Evolutionary conservation across 2,329 filamentous ascomycete species (phyloP).

Genomic region (Colletotrichum sidae): DNA sequence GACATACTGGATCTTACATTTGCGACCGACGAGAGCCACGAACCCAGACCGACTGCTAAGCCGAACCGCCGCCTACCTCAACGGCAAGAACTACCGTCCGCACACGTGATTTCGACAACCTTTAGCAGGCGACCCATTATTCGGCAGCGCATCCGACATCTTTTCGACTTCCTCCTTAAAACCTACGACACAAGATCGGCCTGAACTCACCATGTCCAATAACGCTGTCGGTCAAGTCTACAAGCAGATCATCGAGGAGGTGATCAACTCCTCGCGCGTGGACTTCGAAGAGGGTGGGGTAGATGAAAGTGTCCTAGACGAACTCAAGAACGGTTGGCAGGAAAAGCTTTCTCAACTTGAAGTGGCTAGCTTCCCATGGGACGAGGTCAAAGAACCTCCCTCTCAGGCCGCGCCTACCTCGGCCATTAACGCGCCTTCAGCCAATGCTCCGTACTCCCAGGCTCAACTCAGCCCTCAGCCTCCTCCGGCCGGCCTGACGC

Average conservation of each 20-base stretch:
- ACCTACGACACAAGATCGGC: neutral
- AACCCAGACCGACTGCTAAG: neutral
- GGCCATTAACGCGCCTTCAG: slow-evolving; percentile 40
- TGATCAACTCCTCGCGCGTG: slow-evolving; percentile 90
- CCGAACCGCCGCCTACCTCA: neutral
- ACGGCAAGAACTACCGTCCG: neutral
- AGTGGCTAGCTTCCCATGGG: slow-evolving; percentile 94
- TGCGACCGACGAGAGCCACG: slow-evolving; percentile 1
- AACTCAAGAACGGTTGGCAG: slow-evolving; percentile 92
- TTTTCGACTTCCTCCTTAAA: neutral
- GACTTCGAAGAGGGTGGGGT: slow-evolving; percentile 98
- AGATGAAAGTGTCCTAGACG: slow-evolving; percentile 85
- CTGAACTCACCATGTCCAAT: slow-evolving; percentile 66
- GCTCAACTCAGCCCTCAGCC: slow-evolving; percentile 50
- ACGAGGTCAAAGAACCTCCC: slow-evolving; percentile 75
- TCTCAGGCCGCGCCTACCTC: slow-evolving; percentile 50
- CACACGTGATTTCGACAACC: neutral
- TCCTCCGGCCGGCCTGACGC: slow-evolving; percentile 44
- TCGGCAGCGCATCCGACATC: neutral
- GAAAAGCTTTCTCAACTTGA: slow-evolving; percentile 86
- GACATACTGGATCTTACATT: neutral
- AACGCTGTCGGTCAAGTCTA: slow-evolving; percentile 80
- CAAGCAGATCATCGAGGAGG: slow-evolving; percentile 80
- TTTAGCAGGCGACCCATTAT: neutral
- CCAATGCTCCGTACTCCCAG: slow-evolving; percentile 47